Evolutionary conservation across 768 basidiomycete genomes (phyloP).

Genomic region (Gautieria morchelliformis): DNA sequence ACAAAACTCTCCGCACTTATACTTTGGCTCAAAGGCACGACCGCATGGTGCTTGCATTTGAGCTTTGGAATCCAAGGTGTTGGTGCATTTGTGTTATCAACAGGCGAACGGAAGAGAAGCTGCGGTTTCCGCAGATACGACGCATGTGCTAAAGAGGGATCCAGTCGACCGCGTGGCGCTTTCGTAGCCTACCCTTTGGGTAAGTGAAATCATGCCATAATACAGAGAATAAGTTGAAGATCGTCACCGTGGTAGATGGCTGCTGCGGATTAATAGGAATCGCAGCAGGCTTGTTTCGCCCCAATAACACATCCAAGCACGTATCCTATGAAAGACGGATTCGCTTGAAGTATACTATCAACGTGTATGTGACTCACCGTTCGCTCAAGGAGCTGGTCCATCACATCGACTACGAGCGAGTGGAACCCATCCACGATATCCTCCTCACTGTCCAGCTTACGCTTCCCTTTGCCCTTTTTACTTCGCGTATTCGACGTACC

Average conservation of each 20-base stretch:
- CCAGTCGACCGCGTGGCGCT: constrained; percentile 32
- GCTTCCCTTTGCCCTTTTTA: constrained; percentile 42
- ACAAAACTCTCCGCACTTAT: constrained; percentile 13
- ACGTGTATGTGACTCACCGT: constrained; percentile 41
- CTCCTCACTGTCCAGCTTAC: constrained; percentile 54
- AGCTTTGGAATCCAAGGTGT: constrained; percentile 60
- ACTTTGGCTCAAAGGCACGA: constrained; percentile 66
- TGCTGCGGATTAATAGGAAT: constrained; percentile 43
- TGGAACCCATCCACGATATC: constrained; percentile 81
- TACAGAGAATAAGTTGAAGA: too few relatives aligned
- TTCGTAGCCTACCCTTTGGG: too few relatives aligned
- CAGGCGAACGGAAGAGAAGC: constrained; percentile 48
- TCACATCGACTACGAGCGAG: constrained; percentile 63
- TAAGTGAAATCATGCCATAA: too few relatives aligned
- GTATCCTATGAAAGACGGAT: constrained; percentile 52
- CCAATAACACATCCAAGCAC: constrained; percentile 69
- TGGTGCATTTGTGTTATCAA: constrained; percentile 44
- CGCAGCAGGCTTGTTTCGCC: constrained; percentile 56
- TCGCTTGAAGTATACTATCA: neutral
- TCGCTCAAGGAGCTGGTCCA: constrained; percentile 79
- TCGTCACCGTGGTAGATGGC: constrained; percentile 12
- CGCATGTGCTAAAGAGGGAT: constrained; percentile 64
- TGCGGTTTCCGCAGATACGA: constrained; percentile 78
- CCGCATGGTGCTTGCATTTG: constrained; percentile 70
- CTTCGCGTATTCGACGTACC: constrained; percentile 6